A percentile compares a stretch with the other conserved stretches of the same genome.
These are phyloP conservation scores for Mucor saturninus DNA, from an alignment of 371 early-diverging fungal genomes.

Conservation along the genomic window DNA sequence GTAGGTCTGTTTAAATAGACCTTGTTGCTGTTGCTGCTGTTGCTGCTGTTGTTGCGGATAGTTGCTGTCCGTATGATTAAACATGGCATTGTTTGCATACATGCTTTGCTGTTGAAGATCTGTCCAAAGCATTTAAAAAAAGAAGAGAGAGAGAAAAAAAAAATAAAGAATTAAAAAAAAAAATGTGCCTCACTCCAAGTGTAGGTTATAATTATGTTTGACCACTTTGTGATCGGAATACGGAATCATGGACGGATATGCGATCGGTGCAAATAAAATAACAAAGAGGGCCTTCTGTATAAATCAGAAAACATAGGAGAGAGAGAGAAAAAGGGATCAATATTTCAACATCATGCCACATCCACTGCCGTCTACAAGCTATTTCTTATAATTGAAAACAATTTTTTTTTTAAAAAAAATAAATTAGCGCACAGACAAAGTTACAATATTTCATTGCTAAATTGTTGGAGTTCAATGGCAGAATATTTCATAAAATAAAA, in stretches of 20 bases:
- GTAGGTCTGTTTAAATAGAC: not conserved
- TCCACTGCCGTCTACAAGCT: not conserved
- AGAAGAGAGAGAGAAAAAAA: not conserved
- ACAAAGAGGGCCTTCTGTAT: not conserved
- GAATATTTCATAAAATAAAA: no score
- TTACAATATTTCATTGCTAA: no score
- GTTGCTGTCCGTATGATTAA: not conserved
- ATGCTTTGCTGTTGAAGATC: conserved; percentile 17
- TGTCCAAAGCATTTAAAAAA: conserved; percentile 14
- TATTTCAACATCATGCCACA: not conserved
- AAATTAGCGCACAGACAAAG: no score
- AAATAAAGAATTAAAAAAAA: not conserved
- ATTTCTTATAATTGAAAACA: no score
- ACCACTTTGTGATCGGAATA: conserved; percentile 1
- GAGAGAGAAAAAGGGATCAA: not conserved
- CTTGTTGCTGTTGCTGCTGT: not conserved
- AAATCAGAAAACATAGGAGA: not conserved
- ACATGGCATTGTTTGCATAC: conserved; percentile 5
- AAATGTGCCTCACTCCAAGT: not conserved
- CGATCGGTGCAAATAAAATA: conserved; percentile 13
- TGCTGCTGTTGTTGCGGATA: not conserved
- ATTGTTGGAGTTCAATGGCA: no score
- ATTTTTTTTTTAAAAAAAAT: no score
- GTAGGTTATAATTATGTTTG: no score
- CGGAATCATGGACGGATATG: conserved; percentile 14